These are phyloP conservation scores for Candida sphagnicola DNA, from an alignment of 805 yeast genomes.

Conservation along the genomic window DNA sequence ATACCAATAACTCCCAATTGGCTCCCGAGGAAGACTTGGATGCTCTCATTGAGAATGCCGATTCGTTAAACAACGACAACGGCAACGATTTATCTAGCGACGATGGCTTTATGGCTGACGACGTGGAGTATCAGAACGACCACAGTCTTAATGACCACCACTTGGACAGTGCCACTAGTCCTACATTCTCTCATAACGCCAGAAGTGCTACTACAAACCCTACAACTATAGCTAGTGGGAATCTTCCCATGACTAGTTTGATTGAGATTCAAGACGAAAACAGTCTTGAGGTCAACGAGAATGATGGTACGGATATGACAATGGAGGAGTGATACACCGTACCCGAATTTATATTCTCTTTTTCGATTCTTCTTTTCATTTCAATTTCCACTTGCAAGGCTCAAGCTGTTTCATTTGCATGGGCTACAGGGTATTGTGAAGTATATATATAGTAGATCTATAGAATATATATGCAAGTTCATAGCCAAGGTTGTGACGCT, in stretches of 20 bases:
- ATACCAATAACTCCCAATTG: constrained; percentile 1
- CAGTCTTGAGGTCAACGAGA: constrained; percentile 4
- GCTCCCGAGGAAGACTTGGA: constrained; percentile 37
- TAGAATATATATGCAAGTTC: constrained; percentile 6
- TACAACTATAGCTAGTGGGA: constrained; percentile 14
- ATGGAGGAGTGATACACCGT: constrained; percentile 8
- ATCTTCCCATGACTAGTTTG: neutral
- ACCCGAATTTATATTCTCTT: too few relatives aligned
- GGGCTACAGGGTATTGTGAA: too few relatives aligned
- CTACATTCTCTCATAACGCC: constrained; percentile 9
- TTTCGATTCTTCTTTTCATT: too few relatives aligned
- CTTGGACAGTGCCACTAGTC: constrained; percentile 8
- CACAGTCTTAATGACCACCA: constrained; percentile 22
- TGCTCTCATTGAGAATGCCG: constrained; percentile 43
- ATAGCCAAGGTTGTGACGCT: too few relatives aligned
- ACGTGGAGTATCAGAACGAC: constrained; percentile 42
- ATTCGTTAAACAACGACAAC: constrained; percentile 18
- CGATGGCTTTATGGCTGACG: constrained; percentile 46
- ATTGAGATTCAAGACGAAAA: constrained; percentile 8
- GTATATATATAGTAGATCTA: constrained; percentile 4
- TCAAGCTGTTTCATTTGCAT: too few relatives aligned
- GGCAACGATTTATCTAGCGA: constrained; percentile 15
- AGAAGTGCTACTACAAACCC: constrained; percentile 17
- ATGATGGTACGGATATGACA: constrained; percentile 10
- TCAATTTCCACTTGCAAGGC: too few relatives aligned